Base-by-base conservation (phyloP, 208 protist species). In the Trypanosoma scelopori region DNA sequence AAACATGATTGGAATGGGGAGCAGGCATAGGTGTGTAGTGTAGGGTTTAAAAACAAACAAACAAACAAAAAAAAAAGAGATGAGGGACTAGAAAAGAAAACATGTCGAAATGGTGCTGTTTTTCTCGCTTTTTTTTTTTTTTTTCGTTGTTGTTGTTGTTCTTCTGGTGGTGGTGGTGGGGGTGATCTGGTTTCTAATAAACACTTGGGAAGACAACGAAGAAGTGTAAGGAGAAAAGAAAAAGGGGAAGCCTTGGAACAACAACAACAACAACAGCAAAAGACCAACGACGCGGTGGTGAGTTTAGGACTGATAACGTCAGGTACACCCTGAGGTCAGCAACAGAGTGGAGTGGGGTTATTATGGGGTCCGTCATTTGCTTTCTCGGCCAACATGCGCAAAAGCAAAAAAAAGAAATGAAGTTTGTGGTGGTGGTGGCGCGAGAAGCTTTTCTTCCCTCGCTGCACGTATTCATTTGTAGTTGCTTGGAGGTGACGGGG, bases 121-220 rank as follows among this genome's bases (percentile, higher is more conserved):
- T n/a, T n/a, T n/a, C n/a, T n/a, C 6, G 16, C n/a, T 27, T 45
- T 64, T 57, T 25, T 58, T 46, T 39, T 46, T 41, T 78, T 62
- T 62, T 66, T 64, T 71, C 6, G 37, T 51, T 1, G 28, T 57
- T 46, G 3, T 55, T 3, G 3, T 35, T 23, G 9, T 50, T 47
- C 18, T 51, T 7, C 12, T 63, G 13, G n/a, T n/a, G n/a, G n/a
- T n/a, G n/a, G n/a, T n/a, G n/a, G n/a, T n/a, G n/a, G n/a, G n/a
- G n/a, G n/a, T n/a, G n/a, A n/a, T n/a, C n/a, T n/a, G n/a, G n/a
- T n/a, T n/a, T 37, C 23, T 45, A 7, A 41, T 59, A 13, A 59
- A 30, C 12, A 59, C 23, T 25, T 7, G 3, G 23, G 32, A 5
- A 45, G n/a, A 59, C 16, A 11, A 59, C 16, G 2, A 4, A 45